phyloP scores from a whole-genome alignment of 2,329 filamentous ascomycete genomes.

The Pezicula radicicola region DNA sequence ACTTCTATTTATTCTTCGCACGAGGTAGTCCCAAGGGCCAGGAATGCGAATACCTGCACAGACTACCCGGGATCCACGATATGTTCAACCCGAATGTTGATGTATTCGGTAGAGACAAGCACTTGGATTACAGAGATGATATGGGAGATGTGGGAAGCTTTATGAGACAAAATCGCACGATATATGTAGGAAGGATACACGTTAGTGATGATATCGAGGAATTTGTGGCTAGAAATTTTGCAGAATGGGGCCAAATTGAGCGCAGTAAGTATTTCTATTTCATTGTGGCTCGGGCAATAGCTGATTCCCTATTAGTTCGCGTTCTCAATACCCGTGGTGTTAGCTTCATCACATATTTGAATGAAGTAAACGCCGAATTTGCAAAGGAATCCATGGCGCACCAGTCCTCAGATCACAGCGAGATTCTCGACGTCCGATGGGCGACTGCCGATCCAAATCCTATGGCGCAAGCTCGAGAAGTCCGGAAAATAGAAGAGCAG shows the following conservation, averaged over 20 bases:
- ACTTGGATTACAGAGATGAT: slow-evolving; percentile 89
- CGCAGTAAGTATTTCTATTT: slow-evolving; percentile 43
- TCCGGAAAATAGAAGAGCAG: slow-evolving; percentile 85
- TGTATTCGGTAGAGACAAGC: slow-evolving; percentile 92
- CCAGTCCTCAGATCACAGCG: slow-evolving; percentile 85
- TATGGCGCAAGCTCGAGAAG: slow-evolving; percentile 89
- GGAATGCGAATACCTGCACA: slow-evolving; percentile 92
- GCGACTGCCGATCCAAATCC: slow-evolving; percentile 96
- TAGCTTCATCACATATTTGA: slow-evolving; percentile 90
- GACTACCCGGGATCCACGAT: slow-evolving; percentile 82
- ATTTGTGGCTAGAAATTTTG: slow-evolving; percentile 89
- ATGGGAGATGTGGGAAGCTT: slow-evolving; percentile 98
- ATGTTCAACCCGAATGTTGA: slow-evolving; percentile 92
- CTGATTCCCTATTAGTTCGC: slow-evolving; percentile 46
- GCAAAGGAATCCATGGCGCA: slow-evolving; percentile 96
- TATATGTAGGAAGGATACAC: slow-evolving; percentile 92
- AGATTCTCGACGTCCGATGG: slow-evolving; percentile 95
- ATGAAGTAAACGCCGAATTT: slow-evolving; percentile 86
- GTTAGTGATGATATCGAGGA: slow-evolving; percentile 97
- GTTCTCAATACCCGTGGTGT: slow-evolving; percentile 89
- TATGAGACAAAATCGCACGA: slow-evolving; percentile 86
- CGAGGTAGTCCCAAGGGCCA: slow-evolving; percentile 81
- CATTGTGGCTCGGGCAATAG: slow-evolving; percentile 6
- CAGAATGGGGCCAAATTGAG: slow-evolving; percentile 94
- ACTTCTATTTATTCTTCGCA: slow-evolving; percentile 91